A percentile compares a stretch with the other conserved stretches of the same genome.
Conservation (phyloP, 2,329 filamentous ascomycete genomes). For the Rhexocercosporidium sp. region DNA sequence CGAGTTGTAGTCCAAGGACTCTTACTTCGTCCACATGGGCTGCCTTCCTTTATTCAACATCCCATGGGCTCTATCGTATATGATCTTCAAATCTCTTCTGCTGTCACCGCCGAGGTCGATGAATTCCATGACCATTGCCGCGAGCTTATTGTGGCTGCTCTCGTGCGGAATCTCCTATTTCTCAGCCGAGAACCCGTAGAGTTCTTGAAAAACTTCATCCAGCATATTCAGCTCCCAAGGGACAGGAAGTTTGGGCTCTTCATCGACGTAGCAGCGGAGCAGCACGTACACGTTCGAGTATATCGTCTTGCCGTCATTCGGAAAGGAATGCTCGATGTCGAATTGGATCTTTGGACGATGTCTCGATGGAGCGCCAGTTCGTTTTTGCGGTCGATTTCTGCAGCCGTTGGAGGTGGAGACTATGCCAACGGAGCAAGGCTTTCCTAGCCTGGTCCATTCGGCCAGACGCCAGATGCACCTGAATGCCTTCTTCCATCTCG, state of each 20-base stretch:
- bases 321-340: slow-evolving; percentile 66
- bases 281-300: slow-evolving; percentile 62
- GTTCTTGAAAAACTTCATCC: slow-evolving; percentile 58
- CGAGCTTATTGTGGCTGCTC: slow-evolving; percentile 60
- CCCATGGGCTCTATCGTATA: slow-evolving; percentile 65
- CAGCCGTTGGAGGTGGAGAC: slow-evolving; percentile 12
- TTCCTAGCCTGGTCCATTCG: too few relatives aligned
- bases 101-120: slow-evolving; percentile 53
- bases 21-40: slow-evolving; percentile 65
- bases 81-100: slow-evolving; percentile 61
- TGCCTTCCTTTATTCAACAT: slow-evolving; percentile 59
- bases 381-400: slow-evolving; percentile 18
- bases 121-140: slow-evolving; percentile 59
- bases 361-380: slow-evolving; percentile 18
- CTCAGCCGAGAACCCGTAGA: slow-evolving; percentile 62
- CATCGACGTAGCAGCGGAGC: slow-evolving; percentile 64
- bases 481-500: too few relatives aligned
- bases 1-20: not conserved
- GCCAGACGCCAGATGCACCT: too few relatives aligned
- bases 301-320: slow-evolving; percentile 58
- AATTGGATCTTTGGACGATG: slow-evolving; percentile 56
- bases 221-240: slow-evolving; percentile 57
- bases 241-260: slow-evolving; percentile 47
- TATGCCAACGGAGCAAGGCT: too few relatives aligned
- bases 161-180: slow-evolving; percentile 62